Conservation (phyloP, 495 filamentous ascomycete genomes). For the Pyrenopolyporus hunteri region DNA sequence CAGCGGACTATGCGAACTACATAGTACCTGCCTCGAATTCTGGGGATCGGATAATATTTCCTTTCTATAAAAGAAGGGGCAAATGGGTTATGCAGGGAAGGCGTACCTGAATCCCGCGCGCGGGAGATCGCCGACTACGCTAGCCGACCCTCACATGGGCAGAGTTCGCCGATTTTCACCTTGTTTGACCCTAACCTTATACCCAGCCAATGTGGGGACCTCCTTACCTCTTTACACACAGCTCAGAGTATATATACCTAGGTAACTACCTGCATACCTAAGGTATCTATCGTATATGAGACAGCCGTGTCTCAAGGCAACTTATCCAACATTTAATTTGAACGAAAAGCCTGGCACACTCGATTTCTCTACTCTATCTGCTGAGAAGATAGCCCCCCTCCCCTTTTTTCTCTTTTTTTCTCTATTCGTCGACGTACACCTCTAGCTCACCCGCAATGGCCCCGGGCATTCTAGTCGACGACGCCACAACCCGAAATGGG, state of each 20-base stretch:
- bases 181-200: not conserved
- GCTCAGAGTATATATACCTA: slow-evolving; percentile 11
- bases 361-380: too few relatives aligned
- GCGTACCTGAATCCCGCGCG: slow-evolving; percentile 10
- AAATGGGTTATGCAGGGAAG: not conserved
- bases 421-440: slow-evolving; percentile 6
- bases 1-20: too few relatives aligned
- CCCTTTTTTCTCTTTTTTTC: not conserved
- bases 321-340: not conserved
- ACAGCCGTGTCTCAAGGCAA: not conserved
- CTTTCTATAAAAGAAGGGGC: slow-evolving; percentile 13
- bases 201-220: slow-evolving; percentile 14
- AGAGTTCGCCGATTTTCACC: slow-evolving; percentile 41
- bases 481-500: slow-evolving; percentile 59
- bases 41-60: slow-evolving; percentile 24
- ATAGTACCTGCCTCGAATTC: too few relatives aligned
- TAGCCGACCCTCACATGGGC: slow-evolving; percentile 11
- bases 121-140: slow-evolving; percentile 21
- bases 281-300: too few relatives aligned
- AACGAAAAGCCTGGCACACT: too few relatives aligned
- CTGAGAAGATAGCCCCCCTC: not conserved
- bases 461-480: slow-evolving; percentile 37
- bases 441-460: slow-evolving; percentile 32
- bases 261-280: too few relatives aligned
- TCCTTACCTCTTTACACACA: slow-evolving; percentile 32